Base-by-base conservation (phyloP, 192 early-diverging fungal genomes). In the Chytriomyces confervae region DNA sequence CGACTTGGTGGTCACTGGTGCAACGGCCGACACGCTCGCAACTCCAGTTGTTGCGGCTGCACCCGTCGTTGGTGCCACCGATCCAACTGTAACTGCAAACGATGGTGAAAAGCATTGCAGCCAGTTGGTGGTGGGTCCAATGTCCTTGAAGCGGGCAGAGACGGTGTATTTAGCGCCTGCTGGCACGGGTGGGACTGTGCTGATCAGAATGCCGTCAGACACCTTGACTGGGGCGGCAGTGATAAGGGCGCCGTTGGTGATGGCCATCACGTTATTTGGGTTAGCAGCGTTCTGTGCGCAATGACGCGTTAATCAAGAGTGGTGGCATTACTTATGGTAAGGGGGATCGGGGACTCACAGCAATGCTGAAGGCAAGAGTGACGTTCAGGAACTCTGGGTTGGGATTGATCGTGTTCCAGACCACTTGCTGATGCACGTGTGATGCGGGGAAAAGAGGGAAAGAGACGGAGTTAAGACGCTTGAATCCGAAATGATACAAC, bases 241-340 rank as follows among this genome's bases (percentile, higher is more conserved):
- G 27, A 27, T 3, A 11, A 64, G 29, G 29, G 62, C 62, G 18
- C 62, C 62, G 29, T 27, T 27, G 16, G 18, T 18, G 29, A 64
- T 18, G 62, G 62, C n/a, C 13, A 64, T 18, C 20, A 64, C 62
- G 29, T 64, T 64, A 5, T 64, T 64, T 18, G 62, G 62, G 62
- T 64, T 64, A 1, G 62, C 27, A 18, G 62, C 62, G 62, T 64
- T 29, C 62, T 64, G 29, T 36, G 16, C 1, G 16, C 11, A 66
- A 43, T 20, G 13, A 66, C 13, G 27, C 27, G 16, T 66, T 23
- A 66, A 11, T 16, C 8, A 69, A 18, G 16, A 8, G 43, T 69
- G 43, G 11, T 69, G 43, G 47, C 23, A 13, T 36, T 36, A 36
- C 36, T 36, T 36, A 0, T 36, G 36, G 36, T 36, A 36, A 36